Base-by-base conservation (phyloP, 495 filamentous ascomycete species). In the Clohesyomyces aquaticus region DNA sequence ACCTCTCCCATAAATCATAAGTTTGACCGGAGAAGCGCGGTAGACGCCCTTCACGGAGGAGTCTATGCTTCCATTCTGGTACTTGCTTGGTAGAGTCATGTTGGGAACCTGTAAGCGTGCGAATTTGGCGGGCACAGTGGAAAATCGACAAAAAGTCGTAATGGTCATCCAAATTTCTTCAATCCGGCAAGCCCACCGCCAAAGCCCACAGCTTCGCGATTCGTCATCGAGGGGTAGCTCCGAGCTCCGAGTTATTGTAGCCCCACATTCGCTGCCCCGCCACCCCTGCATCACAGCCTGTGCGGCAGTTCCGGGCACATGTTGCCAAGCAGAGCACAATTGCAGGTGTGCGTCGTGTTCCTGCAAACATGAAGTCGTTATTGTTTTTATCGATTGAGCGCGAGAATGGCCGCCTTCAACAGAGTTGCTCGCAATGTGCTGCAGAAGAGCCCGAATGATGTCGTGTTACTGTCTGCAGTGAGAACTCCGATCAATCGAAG, bases 371-470 rank as follows among this genome's bases (percentile, higher is more conserved):
- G 63, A 32, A 26, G 21, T 21, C 29, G 18, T 43, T 21, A 16
- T 25, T 53, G 18, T 3, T 52, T 12, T 60, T 8, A 10, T 18
- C 1, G 25, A 14, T 22, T 45, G 23, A 25, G 19, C 42, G n/a
- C 26, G 50, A 67, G n/a, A 19, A 67, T 67, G 65, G 59, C 65
- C 23, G 16, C 53, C 53, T 63, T 63, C 54, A 67, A 67, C 59
- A 62, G 59, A 56, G 52, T 55, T 18, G 53, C 65, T 14, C 51
- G 65, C 0, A 67, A 55, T 28, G 52, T 67, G 53, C 38, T 67
- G 41, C 65, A 67, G 65, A 67, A 67, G 35, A 54, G 52, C 23
- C 58, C 65, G 25, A 67, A 67, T 28, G 70, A 72, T 68, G 59
- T 68, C 3, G 70, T 72, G 11, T 59, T 72, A 8, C 50, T 69